Percentiles rank a stretch among this genome's conserved stretches.
Evolutionary conservation across 2,329 filamentous ascomycete genomes (phyloP).

Genomic region (Phaeophleospora eucalypticola): DNA sequence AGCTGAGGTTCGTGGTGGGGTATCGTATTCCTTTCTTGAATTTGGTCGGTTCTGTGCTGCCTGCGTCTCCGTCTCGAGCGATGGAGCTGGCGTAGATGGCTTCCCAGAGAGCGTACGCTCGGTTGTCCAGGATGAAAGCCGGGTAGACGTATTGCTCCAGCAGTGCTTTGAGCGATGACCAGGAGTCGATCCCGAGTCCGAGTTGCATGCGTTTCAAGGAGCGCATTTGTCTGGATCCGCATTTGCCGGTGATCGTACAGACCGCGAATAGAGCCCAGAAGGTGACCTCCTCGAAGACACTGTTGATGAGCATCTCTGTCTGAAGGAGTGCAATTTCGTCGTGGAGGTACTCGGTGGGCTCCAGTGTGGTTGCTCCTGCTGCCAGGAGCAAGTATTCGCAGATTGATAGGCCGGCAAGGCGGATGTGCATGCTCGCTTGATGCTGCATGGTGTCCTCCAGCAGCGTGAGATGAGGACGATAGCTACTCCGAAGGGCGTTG

Average conservation of each 20-base stretch:
- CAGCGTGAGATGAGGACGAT: conserved; percentile 13
- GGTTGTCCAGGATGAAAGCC: conserved; percentile 8
- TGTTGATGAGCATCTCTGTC: conserved; percentile 15
- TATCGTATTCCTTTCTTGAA: conserved; percentile 14
- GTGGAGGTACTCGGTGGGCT: not conserved
- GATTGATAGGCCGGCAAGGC: conserved; percentile 14
- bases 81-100: conserved; percentile 13
- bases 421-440: conserved; percentile 16
- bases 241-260: conserved; percentile 15
- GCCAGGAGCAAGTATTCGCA: conserved; percentile 15
- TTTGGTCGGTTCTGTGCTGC: conserved; percentile 12
- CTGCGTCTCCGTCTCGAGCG: conserved; percentile 5
- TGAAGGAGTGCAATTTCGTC: conserved; percentile 10
- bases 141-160: conserved; percentile 12
- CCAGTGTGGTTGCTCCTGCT: conserved; percentile 1
- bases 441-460: conserved; percentile 15
- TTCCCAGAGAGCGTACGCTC: conserved; percentile 16
- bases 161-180: conserved; percentile 5
- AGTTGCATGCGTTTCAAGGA: conserved; percentile 12
- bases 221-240: conserved; percentile 17
- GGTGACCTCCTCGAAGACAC: conserved; percentile 17
- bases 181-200: conserved; percentile 8
- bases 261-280: conserved; percentile 20
- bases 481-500: conserved; percentile 9
- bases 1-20: conserved; percentile 13